A percentile compares a stretch with the other conserved stretches of the same genome.
Conservation (phyloP, 805 yeast species). For the Wickerhamomyces xylosicus region DNA sequence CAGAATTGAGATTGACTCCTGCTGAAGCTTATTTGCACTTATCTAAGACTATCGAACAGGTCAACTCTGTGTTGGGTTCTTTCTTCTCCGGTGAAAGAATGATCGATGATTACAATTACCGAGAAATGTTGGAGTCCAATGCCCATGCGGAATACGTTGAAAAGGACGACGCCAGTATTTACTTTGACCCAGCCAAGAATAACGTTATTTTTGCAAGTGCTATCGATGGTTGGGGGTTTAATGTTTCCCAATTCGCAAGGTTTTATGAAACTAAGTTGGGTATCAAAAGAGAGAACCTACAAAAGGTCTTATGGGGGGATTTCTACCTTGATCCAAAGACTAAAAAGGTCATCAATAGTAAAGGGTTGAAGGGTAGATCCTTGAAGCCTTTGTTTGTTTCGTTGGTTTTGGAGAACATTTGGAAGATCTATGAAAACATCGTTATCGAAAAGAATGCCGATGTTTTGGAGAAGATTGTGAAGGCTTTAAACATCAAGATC, state of each 20-base stretch:
- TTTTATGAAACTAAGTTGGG: constrained; percentile 81
- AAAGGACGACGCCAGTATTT: constrained; percentile 68
- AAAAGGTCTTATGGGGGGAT: constrained; percentile 94
- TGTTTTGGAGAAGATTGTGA: constrained; percentile 63
- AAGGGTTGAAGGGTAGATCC: constrained; percentile 48
- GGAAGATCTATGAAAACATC: constrained; percentile 80
- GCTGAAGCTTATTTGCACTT: constrained; percentile 79
- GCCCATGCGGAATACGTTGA: constrained; percentile 54
- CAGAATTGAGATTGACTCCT: constrained; percentile 76
- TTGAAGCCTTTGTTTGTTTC: constrained; percentile 81
- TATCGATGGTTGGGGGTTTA: constrained; percentile 97
- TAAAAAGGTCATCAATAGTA: constrained; percentile 66
- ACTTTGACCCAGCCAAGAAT: constrained; percentile 79
- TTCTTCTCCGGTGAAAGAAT: constrained; percentile 89
- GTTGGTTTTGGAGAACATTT: constrained; percentile 77
- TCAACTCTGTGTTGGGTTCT: constrained; percentile 88
- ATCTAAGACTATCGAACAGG: constrained; percentile 76
- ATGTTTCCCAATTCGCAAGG: constrained; percentile 77
- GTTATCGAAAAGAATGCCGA: constrained; percentile 57
- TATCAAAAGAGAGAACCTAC: constrained; percentile 66
- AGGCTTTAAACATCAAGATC: constrained; percentile 57
- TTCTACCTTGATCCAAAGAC: constrained; percentile 82
- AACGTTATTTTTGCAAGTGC: constrained; percentile 90
- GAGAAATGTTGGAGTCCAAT: constrained; percentile 45
- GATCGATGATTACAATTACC: constrained; percentile 74